These are phyloP conservation scores for Pythium periplocum DNA, from an alignment of 352 stramenopile genomes.

Conservation along the genomic window DNA sequence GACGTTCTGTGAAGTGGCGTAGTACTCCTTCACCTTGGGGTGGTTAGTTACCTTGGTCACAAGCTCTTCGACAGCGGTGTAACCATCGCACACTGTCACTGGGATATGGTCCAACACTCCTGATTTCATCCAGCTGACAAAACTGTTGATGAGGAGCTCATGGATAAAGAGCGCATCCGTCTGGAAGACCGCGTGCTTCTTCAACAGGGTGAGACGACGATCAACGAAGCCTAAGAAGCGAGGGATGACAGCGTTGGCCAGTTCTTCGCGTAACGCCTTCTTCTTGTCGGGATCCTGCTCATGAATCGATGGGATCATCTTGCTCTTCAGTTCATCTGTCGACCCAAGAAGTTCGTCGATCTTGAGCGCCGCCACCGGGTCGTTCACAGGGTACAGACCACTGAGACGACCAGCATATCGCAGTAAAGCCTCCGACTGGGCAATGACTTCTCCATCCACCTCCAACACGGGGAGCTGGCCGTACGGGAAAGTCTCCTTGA, in stretches of 20 bases:
- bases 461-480: constrained; percentile 29
- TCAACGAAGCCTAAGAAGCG: constrained; percentile 21
- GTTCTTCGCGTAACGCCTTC: constrained; percentile 25
- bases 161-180: constrained; percentile 20
- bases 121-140: constrained; percentile 20
- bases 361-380: constrained; percentile 21
- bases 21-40: constrained; percentile 29
- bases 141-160: constrained; percentile 22
- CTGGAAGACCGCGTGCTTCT: constrained; percentile 16
- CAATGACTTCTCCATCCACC: constrained; percentile 21
- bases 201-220: constrained; percentile 24
- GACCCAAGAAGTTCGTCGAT: constrained; percentile 27
- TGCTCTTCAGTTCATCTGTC: constrained; percentile 21
- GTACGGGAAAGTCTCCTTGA: constrained; percentile 25
- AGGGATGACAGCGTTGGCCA: constrained; percentile 22
- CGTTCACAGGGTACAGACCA: constrained; percentile 28
- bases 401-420: constrained; percentile 31
- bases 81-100: constrained; percentile 20
- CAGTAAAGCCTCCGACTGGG: constrained; percentile 27
- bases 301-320: constrained; percentile 17
- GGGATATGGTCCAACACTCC: constrained; percentile 29
- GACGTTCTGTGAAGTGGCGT: constrained; percentile 15
- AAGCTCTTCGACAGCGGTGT: constrained; percentile 9
- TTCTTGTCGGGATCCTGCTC: constrained; percentile 29
- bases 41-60: constrained; percentile 20